Conservation (phyloP, 1,139 yeast genomes). For the Suhomyces coccinellae region DNA sequence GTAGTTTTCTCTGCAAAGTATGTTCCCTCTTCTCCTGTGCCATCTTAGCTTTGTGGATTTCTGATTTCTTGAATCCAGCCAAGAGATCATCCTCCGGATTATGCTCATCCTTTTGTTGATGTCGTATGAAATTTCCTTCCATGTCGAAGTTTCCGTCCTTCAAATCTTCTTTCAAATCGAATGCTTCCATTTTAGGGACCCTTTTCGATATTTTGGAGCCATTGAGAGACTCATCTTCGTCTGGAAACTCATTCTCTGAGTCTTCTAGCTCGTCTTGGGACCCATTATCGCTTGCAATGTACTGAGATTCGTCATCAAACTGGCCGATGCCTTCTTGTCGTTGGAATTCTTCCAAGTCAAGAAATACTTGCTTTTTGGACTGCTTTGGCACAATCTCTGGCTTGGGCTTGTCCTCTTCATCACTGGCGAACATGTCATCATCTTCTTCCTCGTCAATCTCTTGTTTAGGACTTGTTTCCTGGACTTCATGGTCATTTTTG, state of each 20-base stretch:
- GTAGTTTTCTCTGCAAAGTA: constrained; percentile 3
- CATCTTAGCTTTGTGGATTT: constrained; percentile 47
- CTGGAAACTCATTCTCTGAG: constrained; percentile 5
- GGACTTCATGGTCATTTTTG: constrained; percentile 4
- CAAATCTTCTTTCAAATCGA: constrained; percentile 57
- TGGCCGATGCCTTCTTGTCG: constrained; percentile 19
- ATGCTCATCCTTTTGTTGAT: constrained; percentile 30
- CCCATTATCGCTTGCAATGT: not conserved
- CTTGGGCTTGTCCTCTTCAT: constrained; percentile 9
- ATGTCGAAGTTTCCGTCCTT: constrained; percentile 63
- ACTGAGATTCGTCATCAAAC: constrained; percentile 13
- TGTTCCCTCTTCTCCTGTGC: constrained; percentile 37
- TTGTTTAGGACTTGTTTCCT: not conserved
- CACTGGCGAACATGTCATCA: constrained; percentile 43
- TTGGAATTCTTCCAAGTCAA: constrained; percentile 35
- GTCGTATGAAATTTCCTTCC: constrained; percentile 59
- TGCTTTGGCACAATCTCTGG: not conserved
- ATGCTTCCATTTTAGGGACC: constrained; percentile 47
- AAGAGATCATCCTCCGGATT: constrained; percentile 50
- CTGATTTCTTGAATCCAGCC: constrained; percentile 40
- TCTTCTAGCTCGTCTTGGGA: constrained; percentile 8
- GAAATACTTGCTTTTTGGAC: constrained; percentile 20
- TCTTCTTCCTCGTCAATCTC: constrained; percentile 20
- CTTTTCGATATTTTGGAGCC: constrained; percentile 4
- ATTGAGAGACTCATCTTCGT: constrained; percentile 9